Evolutionary conservation across 129 eudicot genomes (phyloP).

Genomic region (Erigeron canadensis): DNA sequence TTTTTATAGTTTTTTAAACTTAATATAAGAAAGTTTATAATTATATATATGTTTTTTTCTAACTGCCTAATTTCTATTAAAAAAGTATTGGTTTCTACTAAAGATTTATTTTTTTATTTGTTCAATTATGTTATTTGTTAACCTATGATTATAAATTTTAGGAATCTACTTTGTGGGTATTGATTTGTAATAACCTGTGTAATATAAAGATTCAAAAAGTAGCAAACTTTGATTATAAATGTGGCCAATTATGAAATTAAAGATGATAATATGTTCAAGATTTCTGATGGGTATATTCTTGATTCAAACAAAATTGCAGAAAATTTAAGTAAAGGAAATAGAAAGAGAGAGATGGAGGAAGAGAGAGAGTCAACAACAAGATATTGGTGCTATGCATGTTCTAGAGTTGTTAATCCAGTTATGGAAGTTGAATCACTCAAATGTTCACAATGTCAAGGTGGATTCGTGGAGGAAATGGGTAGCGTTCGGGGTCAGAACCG

Average conservation of each 20-base stretch:
- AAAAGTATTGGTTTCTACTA: no score
- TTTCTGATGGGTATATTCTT: slow-evolving; percentile 20
- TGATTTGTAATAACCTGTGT: slow-evolving; percentile 4
- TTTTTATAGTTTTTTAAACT: no score
- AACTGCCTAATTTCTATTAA: no score
- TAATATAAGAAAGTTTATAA: background rate
- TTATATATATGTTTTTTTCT: background rate
- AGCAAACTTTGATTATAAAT: background rate
- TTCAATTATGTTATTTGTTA: background rate
- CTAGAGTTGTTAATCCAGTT: slow-evolving; percentile 50
- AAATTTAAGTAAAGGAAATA: slow-evolving; percentile 11
- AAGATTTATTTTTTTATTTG: no score
- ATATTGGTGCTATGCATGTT: slow-evolving; percentile 77
- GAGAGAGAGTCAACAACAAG: slow-evolving; percentile 44
- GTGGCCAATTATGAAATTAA: background rate
- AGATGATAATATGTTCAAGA: background rate
- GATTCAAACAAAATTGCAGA: slow-evolving; percentile 21
- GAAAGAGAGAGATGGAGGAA: slow-evolving; percentile 58
- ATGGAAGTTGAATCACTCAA: slow-evolving; percentile 50
- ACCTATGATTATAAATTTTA: background rate
- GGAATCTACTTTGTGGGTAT: slow-evolving; percentile 6
- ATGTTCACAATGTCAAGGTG: slow-evolving; percentile 68
- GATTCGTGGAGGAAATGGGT: slow-evolving; percentile 67
- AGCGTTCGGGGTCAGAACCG: slow-evolving; percentile 27
- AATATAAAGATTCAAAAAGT: background rate